Percentiles rank a stretch among this genome's conserved stretches.
Conservation (phyloP, 805 yeast genomes). For the Suhomyces tanzawaensis region DNA sequence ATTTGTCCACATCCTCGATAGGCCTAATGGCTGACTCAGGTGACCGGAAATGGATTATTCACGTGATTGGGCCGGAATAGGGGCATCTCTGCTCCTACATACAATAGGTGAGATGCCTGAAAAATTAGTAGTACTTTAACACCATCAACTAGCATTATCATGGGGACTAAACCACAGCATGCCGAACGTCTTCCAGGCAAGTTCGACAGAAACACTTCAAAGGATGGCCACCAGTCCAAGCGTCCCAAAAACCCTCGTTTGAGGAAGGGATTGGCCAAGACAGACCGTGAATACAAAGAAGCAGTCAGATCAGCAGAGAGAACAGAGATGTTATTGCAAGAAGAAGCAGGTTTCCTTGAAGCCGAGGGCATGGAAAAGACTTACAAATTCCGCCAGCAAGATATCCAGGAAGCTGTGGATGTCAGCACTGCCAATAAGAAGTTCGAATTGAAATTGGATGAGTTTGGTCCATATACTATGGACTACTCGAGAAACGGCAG, state of each 20-base stretch:
- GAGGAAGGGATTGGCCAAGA: slow-evolving; percentile 60
- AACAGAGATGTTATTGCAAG: slow-evolving; percentile 81
- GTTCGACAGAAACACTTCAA: slow-evolving; percentile 5
- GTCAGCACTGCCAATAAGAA: slow-evolving; percentile 69
- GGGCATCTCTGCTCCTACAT: background rate
- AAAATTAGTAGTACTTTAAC: background rate
- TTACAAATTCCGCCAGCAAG: slow-evolving; percentile 77
- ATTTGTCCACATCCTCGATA: too few species aligned
- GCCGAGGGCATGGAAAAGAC: slow-evolving; percentile 97
- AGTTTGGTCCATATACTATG: slow-evolving; percentile 81
- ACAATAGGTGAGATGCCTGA: too few species aligned
- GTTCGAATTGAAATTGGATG: slow-evolving; percentile 67
- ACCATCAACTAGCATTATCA: background rate
- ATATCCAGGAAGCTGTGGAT: slow-evolving; percentile 75
- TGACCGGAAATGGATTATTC: too few species aligned
- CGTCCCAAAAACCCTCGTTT: slow-evolving; percentile 57
- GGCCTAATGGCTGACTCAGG: too few species aligned
- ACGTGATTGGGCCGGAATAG: too few species aligned
- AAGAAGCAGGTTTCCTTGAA: slow-evolving; percentile 82
- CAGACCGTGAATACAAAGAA: slow-evolving; percentile 70
- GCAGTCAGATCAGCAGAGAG: slow-evolving; percentile 83
- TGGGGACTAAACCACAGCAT: background rate
- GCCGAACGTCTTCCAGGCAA: slow-evolving; percentile 3
- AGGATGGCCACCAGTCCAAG: slow-evolving; percentile 16
- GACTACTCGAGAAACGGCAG: slow-evolving; percentile 90